Percentiles rank a stretch among this genome's conserved stretches.
Evolutionary conservation across 768 basidiomycete genomes (phyloP).

Genomic region (Megacollybia marginata): DNA sequence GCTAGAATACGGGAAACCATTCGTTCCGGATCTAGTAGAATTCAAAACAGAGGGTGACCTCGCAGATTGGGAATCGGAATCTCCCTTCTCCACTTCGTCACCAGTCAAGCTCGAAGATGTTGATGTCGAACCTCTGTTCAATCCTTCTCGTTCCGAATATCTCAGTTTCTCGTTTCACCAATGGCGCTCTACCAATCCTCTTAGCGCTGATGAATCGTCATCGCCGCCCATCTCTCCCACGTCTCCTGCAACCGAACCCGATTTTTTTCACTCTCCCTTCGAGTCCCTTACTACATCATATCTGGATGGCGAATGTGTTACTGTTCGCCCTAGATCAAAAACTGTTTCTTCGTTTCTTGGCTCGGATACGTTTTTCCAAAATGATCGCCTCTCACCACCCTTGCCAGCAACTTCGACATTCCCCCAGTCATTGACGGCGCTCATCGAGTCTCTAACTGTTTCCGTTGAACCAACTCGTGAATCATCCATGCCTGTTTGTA

Average conservation of each 20-base stretch:
- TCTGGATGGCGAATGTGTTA: constrained; percentile 19
- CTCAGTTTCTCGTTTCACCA: constrained; percentile 1
- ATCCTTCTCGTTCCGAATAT: constrained; percentile 11
- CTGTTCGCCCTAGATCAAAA: constrained; percentile 32
- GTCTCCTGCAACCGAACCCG: background rate
- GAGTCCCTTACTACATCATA: constrained; percentile 7
- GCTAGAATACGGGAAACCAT: constrained; percentile 1
- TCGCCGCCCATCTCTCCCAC: constrained; percentile 1
- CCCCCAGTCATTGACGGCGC: background rate
- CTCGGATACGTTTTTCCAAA: background rate
- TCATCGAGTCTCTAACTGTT: background rate
- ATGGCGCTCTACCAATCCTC: background rate
- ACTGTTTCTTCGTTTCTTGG: constrained; percentile 18
- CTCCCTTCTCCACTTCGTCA: constrained; percentile 14
- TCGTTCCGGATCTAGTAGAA: constrained; percentile 34
- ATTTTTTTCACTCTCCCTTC: constrained; percentile 3
- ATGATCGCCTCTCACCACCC: background rate
- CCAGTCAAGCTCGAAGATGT: constrained; percentile 44
- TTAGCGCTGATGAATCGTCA: background rate
- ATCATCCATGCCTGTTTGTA: constrained; percentile 21
- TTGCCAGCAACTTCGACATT: too few relatives aligned
- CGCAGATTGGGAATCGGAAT: constrained; percentile 45
- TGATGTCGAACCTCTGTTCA: constrained; percentile 27
- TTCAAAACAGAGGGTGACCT: constrained; percentile 8
- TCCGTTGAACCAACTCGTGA: background rate